phyloP scores from a whole-genome alignment of 352 stramenopile genomes.

The Globisporangium paddicum region DNA sequence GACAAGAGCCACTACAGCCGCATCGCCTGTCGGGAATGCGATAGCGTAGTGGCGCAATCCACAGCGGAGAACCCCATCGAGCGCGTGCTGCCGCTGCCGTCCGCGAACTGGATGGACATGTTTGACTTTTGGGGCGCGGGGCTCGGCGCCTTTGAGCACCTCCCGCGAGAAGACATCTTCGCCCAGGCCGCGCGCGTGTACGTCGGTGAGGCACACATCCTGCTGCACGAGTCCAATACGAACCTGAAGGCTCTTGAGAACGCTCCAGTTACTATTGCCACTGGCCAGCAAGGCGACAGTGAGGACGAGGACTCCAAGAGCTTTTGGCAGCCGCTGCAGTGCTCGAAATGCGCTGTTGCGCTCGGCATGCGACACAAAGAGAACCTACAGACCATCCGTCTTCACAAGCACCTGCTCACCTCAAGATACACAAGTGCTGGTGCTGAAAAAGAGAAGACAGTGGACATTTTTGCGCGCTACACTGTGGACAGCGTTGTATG shows the following conservation, averaged over 20 bases:
- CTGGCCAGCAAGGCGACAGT: background rate
- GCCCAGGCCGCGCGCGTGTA: conserved; percentile 43
- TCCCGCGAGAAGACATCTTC: conserved; percentile 64
- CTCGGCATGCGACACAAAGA: conserved; percentile 38
- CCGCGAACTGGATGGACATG: conserved; percentile 85
- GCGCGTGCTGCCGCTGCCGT: conserved; percentile 68
- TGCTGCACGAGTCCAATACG: conserved; percentile 49
- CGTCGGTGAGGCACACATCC: conserved; percentile 57
- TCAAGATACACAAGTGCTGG: conserved; percentile 3
- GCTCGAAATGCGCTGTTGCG: conserved; percentile 28
- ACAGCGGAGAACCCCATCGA: conserved; percentile 19
- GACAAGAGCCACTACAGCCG: conserved; percentile 33
- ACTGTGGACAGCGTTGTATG: conserved; percentile 69
- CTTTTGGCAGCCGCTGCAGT: conserved; percentile 37
- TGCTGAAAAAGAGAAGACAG: background rate
- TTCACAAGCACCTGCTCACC: conserved; percentile 59
- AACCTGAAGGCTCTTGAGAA: conserved; percentile 5
- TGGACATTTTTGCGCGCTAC: conserved; percentile 60
- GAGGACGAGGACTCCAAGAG: conserved; percentile 19
- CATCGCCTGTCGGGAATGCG: conserved; percentile 44
- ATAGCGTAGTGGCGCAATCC: conserved; percentile 11
- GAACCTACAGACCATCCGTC: conserved; percentile 36
- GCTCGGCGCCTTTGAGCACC: conserved; percentile 74
- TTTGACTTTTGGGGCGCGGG: conserved; percentile 82
- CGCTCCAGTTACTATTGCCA: background rate